These are phyloP conservation scores for Harringtonia aguacate DNA, from an alignment of 2,329 filamentous ascomycete species.

Conservation along the genomic window DNA sequence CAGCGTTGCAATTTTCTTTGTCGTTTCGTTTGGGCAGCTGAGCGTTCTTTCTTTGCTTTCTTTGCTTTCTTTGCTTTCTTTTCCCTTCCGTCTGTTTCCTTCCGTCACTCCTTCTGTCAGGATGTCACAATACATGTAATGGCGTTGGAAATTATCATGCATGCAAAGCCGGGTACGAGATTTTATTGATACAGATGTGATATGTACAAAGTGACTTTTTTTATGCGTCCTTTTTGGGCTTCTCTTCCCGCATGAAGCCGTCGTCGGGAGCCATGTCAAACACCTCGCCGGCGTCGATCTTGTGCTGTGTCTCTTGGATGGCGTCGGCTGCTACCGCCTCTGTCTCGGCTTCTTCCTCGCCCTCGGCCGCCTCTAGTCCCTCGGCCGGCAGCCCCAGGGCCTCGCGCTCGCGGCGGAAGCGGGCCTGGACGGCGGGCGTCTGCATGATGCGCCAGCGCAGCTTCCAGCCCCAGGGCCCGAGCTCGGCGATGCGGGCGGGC, in stretches of 20 bases:
- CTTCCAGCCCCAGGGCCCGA: slow-evolving; percentile 85
- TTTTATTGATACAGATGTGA: neutral
- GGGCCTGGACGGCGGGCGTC: slow-evolving; percentile 51
- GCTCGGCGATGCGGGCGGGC: slow-evolving; percentile 65
- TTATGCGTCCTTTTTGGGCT: neutral
- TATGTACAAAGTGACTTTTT: too few relatives aligned
- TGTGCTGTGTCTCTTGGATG: slow-evolving; percentile 24
- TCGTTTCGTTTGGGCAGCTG: too few relatives aligned
- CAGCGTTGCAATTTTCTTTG: too few relatives aligned
- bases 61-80: too few relatives aligned
- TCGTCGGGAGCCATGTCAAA: slow-evolving; percentile 32
- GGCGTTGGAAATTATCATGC: too few relatives aligned
- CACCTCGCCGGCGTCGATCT: slow-evolving; percentile 29
- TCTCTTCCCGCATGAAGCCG: slow-evolving; percentile 20
- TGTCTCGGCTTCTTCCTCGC: slow-evolving; percentile 19
- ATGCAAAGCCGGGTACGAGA: too few relatives aligned
- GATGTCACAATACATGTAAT: too few relatives aligned
- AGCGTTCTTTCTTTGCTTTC: too few relatives aligned
- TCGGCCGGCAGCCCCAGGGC: slow-evolving; percentile 52
- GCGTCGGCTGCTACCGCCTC: slow-evolving; percentile 5
- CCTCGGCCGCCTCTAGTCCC: slow-evolving; percentile 4
- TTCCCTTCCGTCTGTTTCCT: neutral
- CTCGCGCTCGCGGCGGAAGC: slow-evolving; percentile 54
- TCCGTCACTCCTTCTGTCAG: too few relatives aligned
- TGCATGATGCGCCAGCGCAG: slow-evolving; percentile 86